Evolutionary conservation across 1,139 yeast genomes (phyloP).

Genomic region (Blastobotrys aristatus): DNA sequence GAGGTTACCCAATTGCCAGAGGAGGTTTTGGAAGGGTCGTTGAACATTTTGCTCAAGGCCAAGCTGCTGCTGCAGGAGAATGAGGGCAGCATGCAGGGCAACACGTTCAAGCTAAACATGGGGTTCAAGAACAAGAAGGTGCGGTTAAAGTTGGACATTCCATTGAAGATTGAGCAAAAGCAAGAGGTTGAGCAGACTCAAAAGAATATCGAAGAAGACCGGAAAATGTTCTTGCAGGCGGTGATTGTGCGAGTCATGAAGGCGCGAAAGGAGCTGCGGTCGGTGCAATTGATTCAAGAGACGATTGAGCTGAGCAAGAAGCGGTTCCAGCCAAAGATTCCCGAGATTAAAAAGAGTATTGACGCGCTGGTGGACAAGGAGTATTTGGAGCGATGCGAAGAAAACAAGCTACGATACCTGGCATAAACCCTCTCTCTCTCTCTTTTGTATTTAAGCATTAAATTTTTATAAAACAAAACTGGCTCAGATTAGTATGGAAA

Average conservation of each 20-base stretch:
- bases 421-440: constrained; percentile 40
- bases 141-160: constrained; percentile 78
- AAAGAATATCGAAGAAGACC: constrained; percentile 80
- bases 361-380: constrained; percentile 83
- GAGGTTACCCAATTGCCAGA: constrained; percentile 64
- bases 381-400: constrained; percentile 72
- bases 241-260: constrained; percentile 96
- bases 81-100: constrained; percentile 39
- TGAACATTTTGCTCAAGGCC: constrained; percentile 73
- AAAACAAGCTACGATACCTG: constrained; percentile 72
- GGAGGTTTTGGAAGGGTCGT: constrained; percentile 65
- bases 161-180: constrained; percentile 70
- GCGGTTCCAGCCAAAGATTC: constrained; percentile 78
- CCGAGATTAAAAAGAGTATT: constrained; percentile 83
- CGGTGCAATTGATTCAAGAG: constrained; percentile 78
- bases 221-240: constrained; percentile 83
- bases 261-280: constrained; percentile 75
- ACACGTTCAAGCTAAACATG: constrained; percentile 63
- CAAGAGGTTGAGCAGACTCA: constrained; percentile 79
- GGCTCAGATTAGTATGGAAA: constrained; percentile 3
- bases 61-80: constrained; percentile 63
- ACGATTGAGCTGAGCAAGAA: constrained; percentile 82
- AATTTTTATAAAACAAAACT: neutral
- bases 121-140: constrained; percentile 84
- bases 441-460: neutral